Conservation (phyloP, 2,329 filamentous ascomycete genomes). For the Neonectria magnoliae region DNA sequence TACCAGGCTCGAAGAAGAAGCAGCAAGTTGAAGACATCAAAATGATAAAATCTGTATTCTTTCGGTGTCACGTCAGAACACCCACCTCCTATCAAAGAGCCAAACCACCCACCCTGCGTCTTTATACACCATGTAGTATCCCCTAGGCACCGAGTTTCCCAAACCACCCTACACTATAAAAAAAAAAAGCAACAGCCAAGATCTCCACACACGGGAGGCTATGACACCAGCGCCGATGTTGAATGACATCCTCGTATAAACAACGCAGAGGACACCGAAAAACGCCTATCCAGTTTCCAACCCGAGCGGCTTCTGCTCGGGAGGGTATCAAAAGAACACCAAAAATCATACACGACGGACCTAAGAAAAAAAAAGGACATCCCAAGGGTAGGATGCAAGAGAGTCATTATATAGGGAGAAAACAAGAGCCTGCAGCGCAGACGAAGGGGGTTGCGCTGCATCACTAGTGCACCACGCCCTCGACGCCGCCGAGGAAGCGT, state of each 20-base stretch:
- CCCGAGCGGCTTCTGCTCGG: conserved; percentile 38
- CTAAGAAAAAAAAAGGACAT: conserved; percentile 21
- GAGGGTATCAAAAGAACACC: conserved; percentile 42
- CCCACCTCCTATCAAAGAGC: neutral
- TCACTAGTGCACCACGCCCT: conserved; percentile 63
- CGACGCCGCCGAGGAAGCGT: conserved; percentile 82
- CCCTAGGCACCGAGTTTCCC: neutral
- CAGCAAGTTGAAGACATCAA: neutral
- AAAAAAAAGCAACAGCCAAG: neutral
- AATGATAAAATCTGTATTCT: conserved; percentile 2
- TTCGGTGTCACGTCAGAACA: neutral
- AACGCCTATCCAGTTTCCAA: conserved; percentile 35
- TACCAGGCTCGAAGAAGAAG: neutral
- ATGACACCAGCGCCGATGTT: conserved; percentile 7
- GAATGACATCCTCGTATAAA: neutral
- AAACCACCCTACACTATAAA: neutral
- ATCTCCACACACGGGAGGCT: neutral
- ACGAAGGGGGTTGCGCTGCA: neutral
- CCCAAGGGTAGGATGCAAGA: conserved; percentile 4
- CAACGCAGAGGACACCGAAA: conserved; percentile 9
- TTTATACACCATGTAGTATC: neutral
- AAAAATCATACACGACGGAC: conserved; percentile 26
- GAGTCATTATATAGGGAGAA: conserved; percentile 34
- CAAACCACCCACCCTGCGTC: neutral
- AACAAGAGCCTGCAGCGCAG: conserved; percentile 4